Conservation (phyloP, 164 flowering plant species). For the Umbellularia californica region DNA sequence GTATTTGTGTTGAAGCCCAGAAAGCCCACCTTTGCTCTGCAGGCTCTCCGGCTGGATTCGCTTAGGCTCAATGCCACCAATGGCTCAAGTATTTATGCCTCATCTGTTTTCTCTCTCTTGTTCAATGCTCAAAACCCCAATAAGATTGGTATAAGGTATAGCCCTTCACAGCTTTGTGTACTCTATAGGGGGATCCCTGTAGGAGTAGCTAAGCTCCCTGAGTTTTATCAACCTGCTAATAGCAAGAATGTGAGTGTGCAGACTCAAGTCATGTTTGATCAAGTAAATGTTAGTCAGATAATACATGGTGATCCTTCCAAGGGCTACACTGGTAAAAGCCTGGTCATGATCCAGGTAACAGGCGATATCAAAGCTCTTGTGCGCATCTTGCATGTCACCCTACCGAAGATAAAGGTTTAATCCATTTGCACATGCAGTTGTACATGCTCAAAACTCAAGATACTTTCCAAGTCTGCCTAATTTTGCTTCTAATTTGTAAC, state of each 20-base stretch:
- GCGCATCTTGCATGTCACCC: constrained; percentile 18
- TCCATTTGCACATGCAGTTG: neutral
- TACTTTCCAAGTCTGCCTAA: neutral
- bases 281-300: constrained; percentile 24
- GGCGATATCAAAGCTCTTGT: constrained; percentile 37
- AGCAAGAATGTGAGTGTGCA: constrained; percentile 38
- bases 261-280: constrained; percentile 18
- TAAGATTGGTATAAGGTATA: constrained; percentile 35
- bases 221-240: constrained; percentile 42
- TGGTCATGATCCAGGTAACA: constrained; percentile 21
- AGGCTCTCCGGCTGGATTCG: constrained; percentile 28
- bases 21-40: constrained; percentile 37
- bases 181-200: constrained; percentile 26
- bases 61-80: constrained; percentile 21
- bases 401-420: constrained; percentile 41
- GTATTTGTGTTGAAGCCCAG: constrained; percentile 39
- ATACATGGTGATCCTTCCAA: neutral
- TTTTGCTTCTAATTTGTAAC: neutral
- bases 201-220: constrained; percentile 33
- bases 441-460: neutral
- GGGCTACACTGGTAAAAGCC: neutral
- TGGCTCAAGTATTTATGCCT: constrained; percentile 19
- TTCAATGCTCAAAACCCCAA: constrained; percentile 42
- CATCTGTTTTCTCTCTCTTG: constrained; percentile 30
- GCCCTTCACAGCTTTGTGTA: constrained; percentile 27